These are phyloP conservation scores for Termitomyces sp. DNA, from an alignment of 768 basidiomycete genomes.

Conservation along the genomic window DNA sequence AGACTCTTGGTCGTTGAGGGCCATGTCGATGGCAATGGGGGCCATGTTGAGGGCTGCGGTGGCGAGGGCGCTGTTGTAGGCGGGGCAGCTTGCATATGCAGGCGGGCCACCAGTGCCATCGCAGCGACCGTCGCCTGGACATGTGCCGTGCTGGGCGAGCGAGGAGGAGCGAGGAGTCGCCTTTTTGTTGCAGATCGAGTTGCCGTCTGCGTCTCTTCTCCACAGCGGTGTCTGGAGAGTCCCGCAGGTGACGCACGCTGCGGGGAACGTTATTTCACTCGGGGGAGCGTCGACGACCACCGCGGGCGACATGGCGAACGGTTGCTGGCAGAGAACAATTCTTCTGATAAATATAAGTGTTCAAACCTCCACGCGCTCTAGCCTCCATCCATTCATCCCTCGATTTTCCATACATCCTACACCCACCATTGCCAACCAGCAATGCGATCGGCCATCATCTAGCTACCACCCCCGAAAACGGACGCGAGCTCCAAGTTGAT, in stretches of 20 bases:
- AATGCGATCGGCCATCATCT: no score
- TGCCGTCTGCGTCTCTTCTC: slow-evolving; percentile 80
- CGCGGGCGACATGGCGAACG: slow-evolving; percentile 20
- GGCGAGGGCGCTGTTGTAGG: slow-evolving; percentile 83
- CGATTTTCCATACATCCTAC: slow-evolving; percentile 1
- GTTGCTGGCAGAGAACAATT: slow-evolving; percentile 25
- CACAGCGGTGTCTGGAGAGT: slow-evolving; percentile 81
- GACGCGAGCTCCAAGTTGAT: no score
- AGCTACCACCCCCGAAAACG: no score
- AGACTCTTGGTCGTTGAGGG: slow-evolving; percentile 15
- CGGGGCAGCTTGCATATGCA: slow-evolving; percentile 94
- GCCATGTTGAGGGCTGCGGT: slow-evolving; percentile 26
- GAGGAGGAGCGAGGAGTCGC: slow-evolving; percentile 39
- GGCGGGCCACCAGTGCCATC: slow-evolving; percentile 95
- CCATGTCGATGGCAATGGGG: slow-evolving; percentile 11
- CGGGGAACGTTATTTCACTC: slow-evolving; percentile 19
- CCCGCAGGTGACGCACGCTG: slow-evolving; percentile 67
- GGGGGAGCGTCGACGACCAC: slow-evolving; percentile 20
- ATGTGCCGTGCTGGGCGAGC: slow-evolving; percentile 63
- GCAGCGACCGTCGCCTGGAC: slow-evolving; percentile 97
- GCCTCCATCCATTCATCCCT: slow-evolving; percentile 15
- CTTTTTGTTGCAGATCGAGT: slow-evolving; percentile 86
- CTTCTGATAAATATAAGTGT: no score
- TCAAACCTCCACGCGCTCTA: no score
- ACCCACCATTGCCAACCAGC: no score